Evolutionary conservation across 1,284 basidiomycete genomes (phyloP).

Genomic region (Lignosus rhinocerotis): DNA sequence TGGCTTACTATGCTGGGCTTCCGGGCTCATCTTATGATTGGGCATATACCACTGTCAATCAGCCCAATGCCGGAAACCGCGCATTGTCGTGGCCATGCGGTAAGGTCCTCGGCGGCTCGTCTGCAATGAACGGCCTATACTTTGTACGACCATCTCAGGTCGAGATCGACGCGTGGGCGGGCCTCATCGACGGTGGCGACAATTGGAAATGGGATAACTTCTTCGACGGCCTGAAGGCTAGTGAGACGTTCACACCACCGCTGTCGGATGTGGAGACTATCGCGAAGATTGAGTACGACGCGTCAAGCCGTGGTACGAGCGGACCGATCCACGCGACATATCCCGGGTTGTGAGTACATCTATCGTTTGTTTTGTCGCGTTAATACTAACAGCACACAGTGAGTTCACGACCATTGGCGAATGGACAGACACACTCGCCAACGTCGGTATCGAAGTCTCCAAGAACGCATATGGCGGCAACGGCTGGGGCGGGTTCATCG

Average conservation of each 20-base stretch:
- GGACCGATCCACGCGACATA: constrained; percentile 50
- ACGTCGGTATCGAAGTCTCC: constrained; percentile 30
- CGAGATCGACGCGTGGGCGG: constrained; percentile 58
- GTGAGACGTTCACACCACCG: constrained; percentile 46
- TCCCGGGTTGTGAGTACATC: constrained; percentile 48
- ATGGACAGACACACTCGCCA: constrained; percentile 50
- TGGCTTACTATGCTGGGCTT: constrained; percentile 51
- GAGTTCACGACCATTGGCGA: constrained; percentile 49
- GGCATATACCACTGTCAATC: constrained; percentile 55
- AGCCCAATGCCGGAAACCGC: constrained; percentile 43
- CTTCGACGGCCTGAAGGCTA: constrained; percentile 53
- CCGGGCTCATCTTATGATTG: constrained; percentile 59
- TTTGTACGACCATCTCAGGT: constrained; percentile 51
- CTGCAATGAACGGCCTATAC: constrained; percentile 75
- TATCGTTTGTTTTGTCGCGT: constrained; percentile 4
- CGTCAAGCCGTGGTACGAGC: constrained; percentile 42
- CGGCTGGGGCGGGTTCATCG: constrained; percentile 54
- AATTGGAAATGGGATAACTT: constrained; percentile 59
- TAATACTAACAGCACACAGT: constrained; percentile 26
- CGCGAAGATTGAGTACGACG: constrained; percentile 45
- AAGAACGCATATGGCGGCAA: constrained; percentile 51
- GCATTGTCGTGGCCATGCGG: constrained; percentile 56
- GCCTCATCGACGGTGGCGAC: constrained; percentile 37
- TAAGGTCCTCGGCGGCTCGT: constrained; percentile 71
- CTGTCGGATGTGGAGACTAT: constrained; percentile 34